These are phyloP conservation scores for Botrytis medusae DNA, from an alignment of 2,329 filamentous ascomycete genomes.

Conservation along the genomic window DNA sequence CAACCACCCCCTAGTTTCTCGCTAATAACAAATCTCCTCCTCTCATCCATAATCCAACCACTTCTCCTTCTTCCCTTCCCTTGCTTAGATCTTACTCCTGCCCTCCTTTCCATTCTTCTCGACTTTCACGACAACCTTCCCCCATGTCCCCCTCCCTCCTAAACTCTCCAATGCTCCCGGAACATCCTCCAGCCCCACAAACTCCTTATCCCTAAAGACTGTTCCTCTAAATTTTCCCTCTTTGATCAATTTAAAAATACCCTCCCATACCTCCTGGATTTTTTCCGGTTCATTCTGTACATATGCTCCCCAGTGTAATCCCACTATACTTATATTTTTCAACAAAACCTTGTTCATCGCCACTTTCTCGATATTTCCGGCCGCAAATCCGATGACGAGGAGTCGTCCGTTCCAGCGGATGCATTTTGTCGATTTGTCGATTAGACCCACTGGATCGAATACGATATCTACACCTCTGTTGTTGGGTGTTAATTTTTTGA, in stretches of 20 bases:
- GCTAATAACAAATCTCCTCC: neutral
- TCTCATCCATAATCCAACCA: neutral
- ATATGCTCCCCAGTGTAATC: constrained; percentile 91
- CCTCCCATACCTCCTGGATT: constrained; percentile 75
- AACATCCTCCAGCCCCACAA: constrained; percentile 77
- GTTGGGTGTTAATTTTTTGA: constrained; percentile 75
- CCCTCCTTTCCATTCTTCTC: constrained; percentile 61
- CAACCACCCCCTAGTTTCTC: neutral
- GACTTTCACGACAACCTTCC: constrained; percentile 90
- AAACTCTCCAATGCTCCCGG: constrained; percentile 74
- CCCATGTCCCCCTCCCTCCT: constrained; percentile 84
- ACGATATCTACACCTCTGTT: constrained; percentile 79
- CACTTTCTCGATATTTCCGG: constrained; percentile 83
- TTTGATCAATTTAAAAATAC: constrained; percentile 74
- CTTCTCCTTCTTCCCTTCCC: neutral
- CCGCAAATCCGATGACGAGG: constrained; percentile 86
- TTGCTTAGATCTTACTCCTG: constrained; percentile 53
- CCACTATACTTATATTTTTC: constrained; percentile 90
- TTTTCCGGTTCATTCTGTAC: constrained; percentile 68
- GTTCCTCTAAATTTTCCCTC: constrained; percentile 79
- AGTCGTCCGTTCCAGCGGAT: constrained; percentile 90
- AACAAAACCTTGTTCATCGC: constrained; percentile 88
- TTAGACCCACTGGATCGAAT: constrained; percentile 89
- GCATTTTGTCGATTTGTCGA: constrained; percentile 86
- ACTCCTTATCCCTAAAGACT: constrained; percentile 77